Evolutionary conservation across 2,329 filamentous ascomycete species (phyloP).

Genomic region (Phaeoacremonium minimum): DNA sequence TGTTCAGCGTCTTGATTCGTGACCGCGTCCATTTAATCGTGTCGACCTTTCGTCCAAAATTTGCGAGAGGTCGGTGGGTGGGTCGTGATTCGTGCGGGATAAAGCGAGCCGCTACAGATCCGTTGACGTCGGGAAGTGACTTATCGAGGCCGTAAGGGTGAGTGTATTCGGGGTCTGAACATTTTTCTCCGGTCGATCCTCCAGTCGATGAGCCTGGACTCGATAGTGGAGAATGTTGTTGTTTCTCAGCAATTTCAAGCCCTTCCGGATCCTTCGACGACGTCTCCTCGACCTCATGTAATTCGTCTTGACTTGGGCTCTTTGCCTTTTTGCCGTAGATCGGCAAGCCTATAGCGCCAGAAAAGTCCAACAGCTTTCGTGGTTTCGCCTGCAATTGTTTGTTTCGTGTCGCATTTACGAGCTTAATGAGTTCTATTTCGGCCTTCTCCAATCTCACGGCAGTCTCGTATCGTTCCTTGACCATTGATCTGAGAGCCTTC

Average conservation of each 20-base stretch:
- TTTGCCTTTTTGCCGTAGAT: neutral
- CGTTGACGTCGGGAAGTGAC: slow-evolving; percentile 26
- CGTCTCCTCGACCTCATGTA: slow-evolving; percentile 1
- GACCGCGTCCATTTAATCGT: slow-evolving; percentile 80
- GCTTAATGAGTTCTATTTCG: slow-evolving; percentile 42
- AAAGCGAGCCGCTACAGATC: slow-evolving; percentile 62
- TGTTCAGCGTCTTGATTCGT: slow-evolving; percentile 45
- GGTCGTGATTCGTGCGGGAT: slow-evolving; percentile 65
- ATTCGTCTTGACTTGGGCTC: slow-evolving; percentile 1
- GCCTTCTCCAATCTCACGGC: slow-evolving; percentile 11
- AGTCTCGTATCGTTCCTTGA: slow-evolving; percentile 67
- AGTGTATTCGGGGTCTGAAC: slow-evolving; percentile 41
- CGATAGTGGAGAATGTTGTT: no score
- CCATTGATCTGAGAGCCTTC: slow-evolving; percentile 69
- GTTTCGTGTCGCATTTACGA: slow-evolving; percentile 60
- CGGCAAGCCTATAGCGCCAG: slow-evolving; percentile 41
- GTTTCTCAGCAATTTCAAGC: no score
- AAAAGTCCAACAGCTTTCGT: slow-evolving; percentile 10
- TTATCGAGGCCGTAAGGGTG: slow-evolving; percentile 24
- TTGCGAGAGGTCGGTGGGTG: slow-evolving; percentile 60
- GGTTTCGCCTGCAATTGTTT: slow-evolving; percentile 28
- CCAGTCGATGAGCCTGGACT: neutral
- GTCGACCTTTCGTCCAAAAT: slow-evolving; percentile 73
- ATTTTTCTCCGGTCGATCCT: slow-evolving; percentile 25
- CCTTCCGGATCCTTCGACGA: neutral